A percentile compares a stretch with the other conserved stretches of the same genome.
Evolutionary conservation across 2,329 filamentous ascomycete species (phyloP).

Genomic region (Escovopsis weberi): DNA sequence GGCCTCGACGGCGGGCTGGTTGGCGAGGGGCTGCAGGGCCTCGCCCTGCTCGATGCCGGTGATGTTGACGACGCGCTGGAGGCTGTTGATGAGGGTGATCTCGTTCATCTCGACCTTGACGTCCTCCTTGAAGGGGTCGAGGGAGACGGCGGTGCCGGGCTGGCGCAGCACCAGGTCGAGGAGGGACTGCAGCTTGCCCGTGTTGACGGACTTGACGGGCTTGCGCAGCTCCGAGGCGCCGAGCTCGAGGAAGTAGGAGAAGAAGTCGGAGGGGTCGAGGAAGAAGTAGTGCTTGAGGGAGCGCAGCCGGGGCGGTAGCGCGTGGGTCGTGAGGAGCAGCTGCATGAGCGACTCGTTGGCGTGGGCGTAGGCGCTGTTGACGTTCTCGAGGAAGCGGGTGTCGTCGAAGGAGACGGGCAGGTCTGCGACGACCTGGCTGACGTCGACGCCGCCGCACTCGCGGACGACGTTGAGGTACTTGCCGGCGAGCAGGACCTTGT

Average conservation of each 20-base stretch:
- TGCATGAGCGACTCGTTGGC: conserved; percentile 89
- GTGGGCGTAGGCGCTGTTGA: conserved; percentile 87
- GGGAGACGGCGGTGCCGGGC: conserved; percentile 80
- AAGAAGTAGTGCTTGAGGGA: conserved; percentile 99
- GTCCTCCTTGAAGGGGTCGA: conserved; percentile 96
- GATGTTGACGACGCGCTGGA: conserved; percentile 94
- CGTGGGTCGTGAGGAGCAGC: conserved; percentile 82
- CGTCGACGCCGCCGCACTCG: conserved; percentile 90
- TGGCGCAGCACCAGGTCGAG: conserved; percentile 96
- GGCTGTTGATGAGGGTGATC: conserved; percentile 76
- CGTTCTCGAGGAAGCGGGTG: conserved; percentile 81
- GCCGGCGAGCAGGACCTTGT: conserved; percentile 86
- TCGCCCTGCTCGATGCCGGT: conserved; percentile 89
- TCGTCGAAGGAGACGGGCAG: conserved; percentile 92
- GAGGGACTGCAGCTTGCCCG: conserved; percentile 82
- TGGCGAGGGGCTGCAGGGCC: conserved; percentile 56
- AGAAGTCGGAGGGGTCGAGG: conserved; percentile 93
- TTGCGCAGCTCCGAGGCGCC: conserved; percentile 82
- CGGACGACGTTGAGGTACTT: conserved; percentile 97
- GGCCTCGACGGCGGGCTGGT: conserved; percentile 49
- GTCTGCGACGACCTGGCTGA: conserved; percentile 75
- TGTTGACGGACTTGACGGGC: conserved; percentile 76
- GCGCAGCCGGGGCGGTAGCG: conserved; percentile 68
- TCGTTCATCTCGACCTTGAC: conserved; percentile 97
- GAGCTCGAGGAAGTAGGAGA: conserved; percentile 93